Evolutionary conservation across 495 filamentous ascomycete genomes (phyloP), one percentile per base, ranked within the genome.

Genomic region (Sabuloglossum arenarium): DNA sequence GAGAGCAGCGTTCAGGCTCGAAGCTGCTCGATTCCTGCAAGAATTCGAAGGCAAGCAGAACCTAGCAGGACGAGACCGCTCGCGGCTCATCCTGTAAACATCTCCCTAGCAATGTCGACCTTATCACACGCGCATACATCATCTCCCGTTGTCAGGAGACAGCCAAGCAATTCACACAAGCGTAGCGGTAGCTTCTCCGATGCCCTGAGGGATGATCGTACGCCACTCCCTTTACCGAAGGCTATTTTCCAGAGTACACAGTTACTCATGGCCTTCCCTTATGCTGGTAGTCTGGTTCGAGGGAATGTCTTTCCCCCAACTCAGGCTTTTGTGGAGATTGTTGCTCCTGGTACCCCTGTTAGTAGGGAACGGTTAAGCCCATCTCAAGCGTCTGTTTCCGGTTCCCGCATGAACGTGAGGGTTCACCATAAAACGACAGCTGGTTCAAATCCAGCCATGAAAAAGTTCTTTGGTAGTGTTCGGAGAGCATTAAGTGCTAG

Each of bases 381-480:
- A 29, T 19, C 47, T 29, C 47, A 51, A 59, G 75, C 76, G 74
- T 75, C 75, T 60, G 39, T n/a, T 34, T 56, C 42, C 51, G 21
- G 19, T 59, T 59, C 29, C 37, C 32, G 27, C 54, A 57, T 37
- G 24, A 61, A 59, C 24, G 61, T 59, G 34, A 37, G 29, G 31
- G 39, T 43, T 27, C 56, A 58, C 28, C 27, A 23, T 9, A 63
- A 59, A 29, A 54, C 65, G 21, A 71, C 69, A 47, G 43, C 62
- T 56, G 34, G 68, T 53, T 67, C 69, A 14, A 85, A 69, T 53
- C 78, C 79, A 12, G 80, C 86, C 0, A 82, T 97, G 72, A 86
- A 81, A 66, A 91, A 80, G 60, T 71, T 97, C 2, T 73, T 98
- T 47, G 89, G 89, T 0, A 88, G 83, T 59, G 86, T 97, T 32